phyloP scores from a whole-genome alignment of 2,329 filamentous ascomycete species.

The Chaetomium sp. region DNA sequence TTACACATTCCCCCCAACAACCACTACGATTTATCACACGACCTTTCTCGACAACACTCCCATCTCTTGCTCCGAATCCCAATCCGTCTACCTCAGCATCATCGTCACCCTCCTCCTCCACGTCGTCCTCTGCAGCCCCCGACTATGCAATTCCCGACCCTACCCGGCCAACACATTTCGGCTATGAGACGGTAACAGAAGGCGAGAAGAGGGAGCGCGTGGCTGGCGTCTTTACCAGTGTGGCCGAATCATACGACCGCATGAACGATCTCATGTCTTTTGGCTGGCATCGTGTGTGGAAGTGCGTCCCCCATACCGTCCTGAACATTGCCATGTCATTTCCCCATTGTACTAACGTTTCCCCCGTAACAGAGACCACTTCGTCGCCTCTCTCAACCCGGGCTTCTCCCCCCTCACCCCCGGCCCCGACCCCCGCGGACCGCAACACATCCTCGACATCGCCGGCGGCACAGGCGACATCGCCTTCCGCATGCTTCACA shows the following conservation, averaged over 20 bases:
- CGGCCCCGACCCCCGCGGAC: slow-evolving; percentile 36
- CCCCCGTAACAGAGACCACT: slow-evolving; percentile 60
- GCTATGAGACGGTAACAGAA: slow-evolving; percentile 78
- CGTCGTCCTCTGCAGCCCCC: slow-evolving; percentile 9
- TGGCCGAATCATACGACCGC: slow-evolving; percentile 87
- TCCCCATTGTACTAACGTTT: neutral
- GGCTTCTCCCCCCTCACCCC: slow-evolving; percentile 51
- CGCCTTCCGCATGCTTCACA: slow-evolving; percentile 90
- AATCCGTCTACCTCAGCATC: no score
- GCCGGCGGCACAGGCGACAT: slow-evolving; percentile 97
- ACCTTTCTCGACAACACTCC: slow-evolving; percentile 11
- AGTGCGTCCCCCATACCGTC: slow-evolving; percentile 38
- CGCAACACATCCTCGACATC: slow-evolving; percentile 82
- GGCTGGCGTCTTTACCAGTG: slow-evolving; percentile 85
- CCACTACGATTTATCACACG: slow-evolving; percentile 3
- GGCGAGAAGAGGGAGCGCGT: slow-evolving; percentile 67
- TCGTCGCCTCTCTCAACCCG: slow-evolving; percentile 85
- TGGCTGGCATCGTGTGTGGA: slow-evolving; percentile 95
- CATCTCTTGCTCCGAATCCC: slow-evolving; percentile 1
- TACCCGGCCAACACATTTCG: slow-evolving; percentile 67
- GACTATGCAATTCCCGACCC: slow-evolving; percentile 22
- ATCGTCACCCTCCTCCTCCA: neutral
- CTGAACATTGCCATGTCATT: neutral
- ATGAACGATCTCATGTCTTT: slow-evolving; percentile 99
- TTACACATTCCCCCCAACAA: slow-evolving; percentile 4